Evolutionary conservation across 2,329 filamentous ascomycete species (phyloP).

Genomic region (Cyphellophora europaea): DNA sequence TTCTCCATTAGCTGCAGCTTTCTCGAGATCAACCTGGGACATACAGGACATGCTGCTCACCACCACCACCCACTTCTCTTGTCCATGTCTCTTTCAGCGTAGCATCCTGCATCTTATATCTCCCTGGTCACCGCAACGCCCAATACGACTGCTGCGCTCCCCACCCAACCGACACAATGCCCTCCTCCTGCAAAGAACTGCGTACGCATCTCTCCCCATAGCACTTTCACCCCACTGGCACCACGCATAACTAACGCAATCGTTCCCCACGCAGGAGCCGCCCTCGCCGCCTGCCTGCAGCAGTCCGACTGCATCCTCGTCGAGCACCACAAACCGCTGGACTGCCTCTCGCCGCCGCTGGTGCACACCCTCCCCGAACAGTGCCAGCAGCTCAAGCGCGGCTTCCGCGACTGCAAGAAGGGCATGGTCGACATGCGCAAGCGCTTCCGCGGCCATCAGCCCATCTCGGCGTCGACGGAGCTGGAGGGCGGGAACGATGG

Average conservation of each 20-base stretch:
- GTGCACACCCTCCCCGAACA: constrained; percentile 71
- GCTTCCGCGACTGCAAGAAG: constrained; percentile 89
- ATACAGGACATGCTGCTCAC: too few relatives aligned
- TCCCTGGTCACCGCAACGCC: too few relatives aligned
- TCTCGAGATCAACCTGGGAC: too few relatives aligned
- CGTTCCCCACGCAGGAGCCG: too few relatives aligned
- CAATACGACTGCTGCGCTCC: too few relatives aligned
- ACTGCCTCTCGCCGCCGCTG: constrained; percentile 79
- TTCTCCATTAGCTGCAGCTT: too few relatives aligned
- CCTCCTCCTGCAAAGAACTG: neutral
- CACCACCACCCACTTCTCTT: neutral
- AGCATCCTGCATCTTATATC: too few relatives aligned
- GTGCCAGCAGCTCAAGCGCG: constrained; percentile 88
- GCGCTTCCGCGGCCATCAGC: constrained; percentile 88
- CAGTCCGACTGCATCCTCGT: constrained; percentile 95
- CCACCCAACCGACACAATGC: too few relatives aligned
- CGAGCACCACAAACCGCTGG: constrained; percentile 72
- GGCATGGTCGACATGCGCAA: constrained; percentile 99
- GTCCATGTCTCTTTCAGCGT: neutral
- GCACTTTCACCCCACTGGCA: too few relatives aligned
- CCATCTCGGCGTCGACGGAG: constrained; percentile 60
- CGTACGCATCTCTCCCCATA: too few relatives aligned
- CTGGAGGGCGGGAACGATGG: constrained; percentile 47
- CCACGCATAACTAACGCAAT: too few relatives aligned
- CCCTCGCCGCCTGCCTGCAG: constrained; percentile 88